These are phyloP conservation scores for Bothriochloa decipiens DNA, from an alignment of 176 grass and related monocot species.

Conservation along the genomic window DNA sequence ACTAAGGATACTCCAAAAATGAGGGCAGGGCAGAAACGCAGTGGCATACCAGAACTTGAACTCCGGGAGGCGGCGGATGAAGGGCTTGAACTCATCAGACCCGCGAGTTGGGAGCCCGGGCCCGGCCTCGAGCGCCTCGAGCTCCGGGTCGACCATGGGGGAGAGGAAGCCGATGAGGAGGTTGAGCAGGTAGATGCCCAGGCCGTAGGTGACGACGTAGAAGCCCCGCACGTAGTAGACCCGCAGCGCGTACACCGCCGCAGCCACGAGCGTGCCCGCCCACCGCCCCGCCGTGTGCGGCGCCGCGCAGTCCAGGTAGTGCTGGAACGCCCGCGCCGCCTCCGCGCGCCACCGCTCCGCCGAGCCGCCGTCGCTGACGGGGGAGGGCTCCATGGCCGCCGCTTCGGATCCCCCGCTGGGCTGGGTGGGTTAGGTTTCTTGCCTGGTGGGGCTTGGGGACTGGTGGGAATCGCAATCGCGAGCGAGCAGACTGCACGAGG, in stretches of 20 bases:
- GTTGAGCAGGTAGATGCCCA: constrained; percentile 98
- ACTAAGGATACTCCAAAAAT: background rate
- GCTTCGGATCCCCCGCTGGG: constrained; percentile 9
- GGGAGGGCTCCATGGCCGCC: constrained; percentile 41
- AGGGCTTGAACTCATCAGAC: constrained; percentile 95
- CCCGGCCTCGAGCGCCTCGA: constrained; percentile 66
- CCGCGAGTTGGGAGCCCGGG: constrained; percentile 77
- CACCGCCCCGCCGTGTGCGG: constrained; percentile 71
- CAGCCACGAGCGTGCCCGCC: constrained; percentile 58
- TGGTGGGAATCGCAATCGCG: constrained; percentile 20
- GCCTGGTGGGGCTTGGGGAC: background rate
- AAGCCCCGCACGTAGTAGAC: constrained; percentile 87
- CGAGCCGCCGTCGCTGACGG: constrained; percentile 27
- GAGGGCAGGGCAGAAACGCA: background rate
- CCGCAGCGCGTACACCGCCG: constrained; percentile 69
- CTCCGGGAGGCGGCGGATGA: constrained; percentile 89
- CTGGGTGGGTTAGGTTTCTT: constrained; percentile 30
- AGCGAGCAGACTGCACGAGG: background rate
- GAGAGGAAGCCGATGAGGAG: constrained; percentile 99
- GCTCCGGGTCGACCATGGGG: constrained; percentile 92
- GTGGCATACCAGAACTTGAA: constrained; percentile 89
- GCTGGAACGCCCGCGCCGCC: constrained; percentile 73
- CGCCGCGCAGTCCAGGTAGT: constrained; percentile 86
- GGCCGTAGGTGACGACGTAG: constrained; percentile 84
- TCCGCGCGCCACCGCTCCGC: constrained; percentile 67